phyloP scores from a whole-genome alignment of 306 rosid species.

The Pterocarpus macrocarpus region DNA sequence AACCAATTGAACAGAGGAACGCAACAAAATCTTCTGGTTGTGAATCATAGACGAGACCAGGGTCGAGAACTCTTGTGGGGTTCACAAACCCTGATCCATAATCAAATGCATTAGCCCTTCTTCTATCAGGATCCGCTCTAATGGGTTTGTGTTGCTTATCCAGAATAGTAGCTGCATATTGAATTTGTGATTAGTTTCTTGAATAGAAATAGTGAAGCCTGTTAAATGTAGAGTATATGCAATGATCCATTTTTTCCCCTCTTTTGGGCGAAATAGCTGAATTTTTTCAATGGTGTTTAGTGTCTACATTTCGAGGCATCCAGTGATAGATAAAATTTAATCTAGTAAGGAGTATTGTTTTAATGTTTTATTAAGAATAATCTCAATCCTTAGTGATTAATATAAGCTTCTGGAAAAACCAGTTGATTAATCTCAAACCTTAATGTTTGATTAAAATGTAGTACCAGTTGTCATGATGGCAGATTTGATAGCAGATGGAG shows the following conservation, averaged over 20 bases:
- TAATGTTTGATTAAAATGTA: neutral
- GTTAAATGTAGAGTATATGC: neutral
- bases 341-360: constrained; percentile 2
- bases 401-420: neutral
- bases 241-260: neutral
- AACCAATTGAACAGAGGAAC: constrained; percentile 80
- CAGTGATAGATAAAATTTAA: neutral
- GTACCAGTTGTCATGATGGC: constrained; percentile 91
- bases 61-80: constrained; percentile 75
- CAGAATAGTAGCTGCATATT: constrained; percentile 72
- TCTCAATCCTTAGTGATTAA: neutral
- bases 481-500: constrained; percentile 77
- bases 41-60: constrained; percentile 75
- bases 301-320: constrained; percentile 7
- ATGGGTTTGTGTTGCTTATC: constrained; percentile 69
- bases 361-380: constrained; percentile 25
- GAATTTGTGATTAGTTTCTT: constrained; percentile 47
- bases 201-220: neutral
- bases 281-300: constrained; percentile 5
- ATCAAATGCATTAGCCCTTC: constrained; percentile 75
- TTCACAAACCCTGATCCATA: constrained; percentile 85
- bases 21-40: constrained; percentile 60
- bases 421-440: neutral
- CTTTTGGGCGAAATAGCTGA: neutral
- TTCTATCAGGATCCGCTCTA: constrained; percentile 66